A percentile compares a stretch with the other conserved stretches of the same genome.
Conservation (phyloP, 2,329 filamentous ascomycete species). For the Acephala macrosclerotiorum region DNA sequence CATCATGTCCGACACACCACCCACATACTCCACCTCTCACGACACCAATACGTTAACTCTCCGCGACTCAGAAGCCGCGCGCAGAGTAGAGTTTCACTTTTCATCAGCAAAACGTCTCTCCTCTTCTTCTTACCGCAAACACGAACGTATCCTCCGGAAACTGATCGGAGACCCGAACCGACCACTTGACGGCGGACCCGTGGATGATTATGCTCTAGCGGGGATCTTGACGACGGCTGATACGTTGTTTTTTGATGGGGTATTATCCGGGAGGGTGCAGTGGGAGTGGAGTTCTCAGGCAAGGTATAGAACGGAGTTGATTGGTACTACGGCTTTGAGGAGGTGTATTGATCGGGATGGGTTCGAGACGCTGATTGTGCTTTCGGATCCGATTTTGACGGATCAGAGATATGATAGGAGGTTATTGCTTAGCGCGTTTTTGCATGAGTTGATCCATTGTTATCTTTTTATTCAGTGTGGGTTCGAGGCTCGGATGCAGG, state of each 20-base stretch:
- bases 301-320: conserved; percentile 61
- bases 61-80: conserved; percentile 36
- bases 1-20: conserved; percentile 40
- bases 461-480: conserved; percentile 70
- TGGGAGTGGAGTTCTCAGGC: conserved; percentile 67
- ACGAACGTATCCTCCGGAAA: conserved; percentile 59
- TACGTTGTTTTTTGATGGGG: conserved; percentile 67
- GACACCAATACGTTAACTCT: conserved; percentile 29
- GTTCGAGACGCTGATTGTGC: conserved; percentile 68
- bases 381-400: conserved; percentile 65
- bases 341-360: conserved; percentile 49
- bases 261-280: conserved; percentile 61
- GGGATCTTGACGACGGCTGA: conserved; percentile 68
- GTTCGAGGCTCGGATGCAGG: conserved; percentile 60
- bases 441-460: conserved; percentile 73
- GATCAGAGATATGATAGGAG: conserved; percentile 60
- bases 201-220: conserved; percentile 64
- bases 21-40: conserved; percentile 24
- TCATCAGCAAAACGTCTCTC: conserved; percentile 7
- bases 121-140: conserved; percentile 27
- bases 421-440: conserved; percentile 68
- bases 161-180: conserved; percentile 57
- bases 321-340: conserved; percentile 69
- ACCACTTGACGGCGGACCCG: conserved; percentile 56
- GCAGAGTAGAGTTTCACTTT: conserved; percentile 32